phyloP scores from a whole-genome alignment of 371 early-diverging fungal genomes.

The Funneliformis caledonium region DNA sequence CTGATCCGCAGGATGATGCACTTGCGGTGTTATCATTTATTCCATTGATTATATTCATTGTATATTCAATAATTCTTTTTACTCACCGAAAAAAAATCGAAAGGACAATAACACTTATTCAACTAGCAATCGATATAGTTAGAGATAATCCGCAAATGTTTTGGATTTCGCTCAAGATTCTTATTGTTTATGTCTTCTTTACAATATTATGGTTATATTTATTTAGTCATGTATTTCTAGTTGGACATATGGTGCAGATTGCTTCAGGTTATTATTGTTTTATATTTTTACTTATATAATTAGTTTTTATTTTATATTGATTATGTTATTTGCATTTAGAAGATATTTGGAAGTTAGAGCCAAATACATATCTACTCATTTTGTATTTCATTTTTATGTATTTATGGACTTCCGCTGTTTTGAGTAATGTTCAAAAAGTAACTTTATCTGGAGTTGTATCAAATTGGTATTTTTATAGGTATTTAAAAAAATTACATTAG shows the following conservation, averaged over 20 bases:
- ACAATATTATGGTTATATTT: constrained; percentile 69
- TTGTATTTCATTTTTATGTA: constrained; percentile 69
- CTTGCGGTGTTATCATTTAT: constrained; percentile 21
- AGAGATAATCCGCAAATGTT: constrained; percentile 73
- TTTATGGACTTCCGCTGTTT: constrained; percentile 74
- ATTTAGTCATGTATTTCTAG: constrained; percentile 70
- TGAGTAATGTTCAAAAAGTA: constrained; percentile 73
- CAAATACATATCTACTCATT: constrained; percentile 57
- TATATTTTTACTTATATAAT: not conserved
- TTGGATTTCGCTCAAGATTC: constrained; percentile 59
- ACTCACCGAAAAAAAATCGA: constrained; percentile 53
- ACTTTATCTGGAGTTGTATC: constrained; percentile 73
- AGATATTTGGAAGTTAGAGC: constrained; percentile 58
- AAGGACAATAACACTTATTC: constrained; percentile 63
- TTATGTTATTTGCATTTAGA: constrained; percentile 25
- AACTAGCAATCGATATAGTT: constrained; percentile 78
- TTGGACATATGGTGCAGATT: constrained; percentile 53
- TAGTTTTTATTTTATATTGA: not conserved
- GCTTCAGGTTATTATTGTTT: not conserved
- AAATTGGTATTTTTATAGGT: constrained; percentile 78
- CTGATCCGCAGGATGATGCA: constrained; percentile 27
- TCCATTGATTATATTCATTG: constrained; percentile 38
- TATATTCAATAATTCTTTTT: constrained; percentile 50
- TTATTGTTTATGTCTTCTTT: constrained; percentile 62
- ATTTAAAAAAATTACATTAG: not conserved